Conservation (phyloP, 1,139 yeast species). For the Geotrichum cucujoidarum region DNA sequence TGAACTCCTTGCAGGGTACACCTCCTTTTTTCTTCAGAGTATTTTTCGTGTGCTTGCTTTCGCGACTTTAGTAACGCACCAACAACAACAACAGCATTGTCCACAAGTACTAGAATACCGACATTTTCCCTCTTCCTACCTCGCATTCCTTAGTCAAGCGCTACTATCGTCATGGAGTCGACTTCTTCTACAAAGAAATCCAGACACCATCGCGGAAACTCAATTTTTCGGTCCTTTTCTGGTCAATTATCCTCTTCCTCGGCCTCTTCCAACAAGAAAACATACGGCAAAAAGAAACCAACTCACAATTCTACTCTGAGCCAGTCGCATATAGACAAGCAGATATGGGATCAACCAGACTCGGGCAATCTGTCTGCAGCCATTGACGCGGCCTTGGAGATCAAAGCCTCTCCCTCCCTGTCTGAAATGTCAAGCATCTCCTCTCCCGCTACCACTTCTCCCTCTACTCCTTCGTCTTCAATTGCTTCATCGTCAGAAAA, state of each 20-base stretch:
- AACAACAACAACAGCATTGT: no score
- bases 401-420: constrained; percentile 30
- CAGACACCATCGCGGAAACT: constrained; percentile 12
- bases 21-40: not conserved
- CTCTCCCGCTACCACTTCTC: constrained; percentile 15
- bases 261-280: constrained; percentile 10
- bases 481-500: constrained; percentile 22
- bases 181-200: not conserved
- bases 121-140: no score
- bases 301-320: constrained; percentile 24
- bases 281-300: constrained; percentile 26
- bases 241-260: not conserved
- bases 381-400: constrained; percentile 18
- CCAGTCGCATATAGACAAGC: constrained; percentile 25
- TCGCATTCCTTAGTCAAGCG: no score
- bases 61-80: no score
- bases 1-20: not conserved
- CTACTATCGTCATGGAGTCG: no score
- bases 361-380: constrained; percentile 10
- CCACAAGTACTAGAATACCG: no score
- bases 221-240: constrained; percentile 9
- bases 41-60: not conserved
- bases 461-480: constrained; percentile 17
- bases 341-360: constrained; percentile 26
- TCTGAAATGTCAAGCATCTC: constrained; percentile 21